Conservation (phyloP, 73 alveolate genomes). For the Paramecium sonneborni region DNA sequence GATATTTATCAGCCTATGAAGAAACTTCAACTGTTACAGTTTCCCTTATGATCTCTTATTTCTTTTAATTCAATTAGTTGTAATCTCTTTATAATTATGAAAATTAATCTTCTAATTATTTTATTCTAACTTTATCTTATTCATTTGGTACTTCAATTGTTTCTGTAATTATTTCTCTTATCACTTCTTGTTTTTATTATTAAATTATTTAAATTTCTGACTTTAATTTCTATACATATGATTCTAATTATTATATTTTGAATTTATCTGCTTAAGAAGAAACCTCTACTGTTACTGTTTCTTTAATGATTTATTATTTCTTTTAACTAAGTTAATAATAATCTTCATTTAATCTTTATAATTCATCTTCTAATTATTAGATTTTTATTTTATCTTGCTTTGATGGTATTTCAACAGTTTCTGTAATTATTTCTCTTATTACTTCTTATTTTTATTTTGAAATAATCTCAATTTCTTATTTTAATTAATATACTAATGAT, state of each 20-base stretch:
- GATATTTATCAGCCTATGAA: not conserved
- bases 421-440: not conserved
- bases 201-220: not conserved
- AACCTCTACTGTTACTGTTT: conserved; percentile 4
- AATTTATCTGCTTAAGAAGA: conserved; percentile 10
- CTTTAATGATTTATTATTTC: conserved; percentile 5
- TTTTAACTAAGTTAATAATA: not conserved
- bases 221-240: not conserved
- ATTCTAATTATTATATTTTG: conserved; percentile 13
- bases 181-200: not conserved
- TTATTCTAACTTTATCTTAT: not conserved
- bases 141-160: conserved; percentile 9
- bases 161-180: not conserved
- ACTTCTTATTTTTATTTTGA: not conserved
- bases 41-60: conserved; percentile 49
- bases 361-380: not conserved
- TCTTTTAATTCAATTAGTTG: conserved; percentile 4
- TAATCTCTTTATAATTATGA: not conserved
- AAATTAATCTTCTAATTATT: not conserved
- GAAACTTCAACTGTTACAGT: conserved; percentile 28
- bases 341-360: not conserved
- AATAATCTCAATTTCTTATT: not conserved
- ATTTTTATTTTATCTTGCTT: not conserved
- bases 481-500: not conserved
- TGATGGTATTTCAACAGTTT: conserved; percentile 1